Base-by-base conservation (phyloP, 441 rosid genomes). In the Arabidopsis hybrid region DNA sequence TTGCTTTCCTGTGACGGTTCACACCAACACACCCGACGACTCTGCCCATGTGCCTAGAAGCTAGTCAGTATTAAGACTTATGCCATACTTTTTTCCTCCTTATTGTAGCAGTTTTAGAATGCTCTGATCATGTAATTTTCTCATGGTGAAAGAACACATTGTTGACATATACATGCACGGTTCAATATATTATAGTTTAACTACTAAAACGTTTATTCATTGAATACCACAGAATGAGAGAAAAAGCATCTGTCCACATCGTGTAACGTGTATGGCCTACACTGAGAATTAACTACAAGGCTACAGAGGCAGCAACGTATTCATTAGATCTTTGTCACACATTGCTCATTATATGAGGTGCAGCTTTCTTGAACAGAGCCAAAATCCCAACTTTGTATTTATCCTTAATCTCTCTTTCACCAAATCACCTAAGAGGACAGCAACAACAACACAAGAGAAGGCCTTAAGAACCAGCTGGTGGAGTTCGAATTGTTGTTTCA, bases 1-100 rank as follows among this genome's bases (percentile, higher is more conserved):
- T 65, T 89, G 84, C 86, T 92, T 56, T 88, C 99, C 21, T 92
- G 99, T 77, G 97, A 89, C 52, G 97, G 99, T 68, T 89, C 93
- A 1, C 93, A 91, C 80, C 86, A 42, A 72, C 83, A 91, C 72
- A 95, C 97, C 36, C 78, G 86, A 86, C 86, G 97, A 82, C 94
- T 92, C 68, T 92, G 97, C 76, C 97, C 97, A 11, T 90, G 99
- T 80, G 94, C 97, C n/a, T 92, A 83, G 78, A 71, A 60, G 67
- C 51, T 18, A 60, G 91, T 88, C 65, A 75, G 81, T 78, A 65
- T 39, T 34, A 29, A 70, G 71, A 13, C 47, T 29, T 47, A 2
- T 9, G 6, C 46, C 60, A 36, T 8, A 26, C 4, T 6, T 46
- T 58, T 49, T n/a, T 56, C 53, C 5, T 7, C 13, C 60, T 21